These are phyloP conservation scores for Trichoderma sp. DNA, from an alignment of 2,329 filamentous ascomycete species.

Conservation along the genomic window DNA sequence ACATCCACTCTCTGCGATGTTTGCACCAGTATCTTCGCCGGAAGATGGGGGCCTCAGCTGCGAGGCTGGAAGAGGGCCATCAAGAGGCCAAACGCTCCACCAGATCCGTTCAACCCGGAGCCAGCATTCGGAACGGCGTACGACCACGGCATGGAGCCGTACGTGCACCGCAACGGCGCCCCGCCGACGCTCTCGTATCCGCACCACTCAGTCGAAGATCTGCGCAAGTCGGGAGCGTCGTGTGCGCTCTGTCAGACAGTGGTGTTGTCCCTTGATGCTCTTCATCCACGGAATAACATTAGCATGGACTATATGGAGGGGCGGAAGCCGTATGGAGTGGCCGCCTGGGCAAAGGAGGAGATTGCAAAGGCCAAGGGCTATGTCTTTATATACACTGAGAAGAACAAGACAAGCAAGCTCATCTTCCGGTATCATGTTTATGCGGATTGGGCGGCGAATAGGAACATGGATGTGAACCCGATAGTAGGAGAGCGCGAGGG, in stretches of 20 bases:
- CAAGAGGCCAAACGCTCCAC: not conserved
- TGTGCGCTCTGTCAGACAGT: conserved; percentile 5
- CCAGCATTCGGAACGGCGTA: conserved; percentile 1
- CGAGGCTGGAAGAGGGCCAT: not conserved
- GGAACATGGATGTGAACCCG: conserved; percentile 11
- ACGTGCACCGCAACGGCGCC: not conserved
- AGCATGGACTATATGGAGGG: conserved; percentile 1
- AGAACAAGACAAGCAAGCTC: not conserved
- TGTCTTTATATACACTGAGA: conserved; percentile 2
- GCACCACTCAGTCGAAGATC: not conserved
- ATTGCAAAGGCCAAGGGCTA: not conserved
- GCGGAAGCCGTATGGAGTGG: conserved; percentile 5
- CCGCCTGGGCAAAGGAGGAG: not conserved
- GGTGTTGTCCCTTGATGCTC: conserved; percentile 5
- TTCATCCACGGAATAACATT: not conserved
- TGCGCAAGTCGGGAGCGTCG: not conserved
- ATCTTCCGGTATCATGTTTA: conserved; percentile 5
- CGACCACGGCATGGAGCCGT: conserved; percentile 10
- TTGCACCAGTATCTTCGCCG: conserved; percentile 1
- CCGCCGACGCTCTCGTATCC: conserved; percentile 8
- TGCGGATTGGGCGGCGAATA: conserved; percentile 3
- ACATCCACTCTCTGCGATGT: not conserved
- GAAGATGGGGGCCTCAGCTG: not conserved
- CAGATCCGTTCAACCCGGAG: not conserved
- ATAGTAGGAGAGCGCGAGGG: not conserved